phyloP scores from a whole-genome alignment of 345 rosid species.

The Turritis glabra region DNA sequence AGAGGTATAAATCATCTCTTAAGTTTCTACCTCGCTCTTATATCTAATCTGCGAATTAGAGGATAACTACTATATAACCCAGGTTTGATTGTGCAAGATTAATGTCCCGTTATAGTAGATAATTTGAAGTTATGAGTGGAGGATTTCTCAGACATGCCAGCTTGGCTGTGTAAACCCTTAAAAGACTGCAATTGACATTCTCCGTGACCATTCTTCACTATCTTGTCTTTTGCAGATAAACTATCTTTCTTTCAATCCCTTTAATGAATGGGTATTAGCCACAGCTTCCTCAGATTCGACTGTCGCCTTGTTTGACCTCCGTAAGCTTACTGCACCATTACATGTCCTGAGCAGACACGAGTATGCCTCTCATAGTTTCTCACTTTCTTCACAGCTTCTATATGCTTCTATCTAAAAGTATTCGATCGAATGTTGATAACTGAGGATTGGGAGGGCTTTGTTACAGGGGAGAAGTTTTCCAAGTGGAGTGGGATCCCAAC shows the following conservation, averaged over 20 bases:
- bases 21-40: neutral
- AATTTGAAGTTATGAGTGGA: neutral
- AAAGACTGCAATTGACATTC: neutral
- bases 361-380: slow-evolving; percentile 43
- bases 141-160: neutral
- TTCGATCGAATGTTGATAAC: neutral
- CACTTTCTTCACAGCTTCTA: neutral
- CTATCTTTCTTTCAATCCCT: slow-evolving; percentile 83
- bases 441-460: slow-evolving; percentile 6
- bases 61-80: neutral
- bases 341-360: slow-evolving; percentile 73
- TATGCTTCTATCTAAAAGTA: neutral
- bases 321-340: slow-evolving; percentile 67
- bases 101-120: neutral
- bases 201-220: neutral
- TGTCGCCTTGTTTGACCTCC: slow-evolving; percentile 73
- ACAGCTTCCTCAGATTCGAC: slow-evolving; percentile 93
- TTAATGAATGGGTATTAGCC: slow-evolving; percentile 84
- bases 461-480: slow-evolving; percentile 85
- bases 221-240: slow-evolving; percentile 54
- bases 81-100: neutral
- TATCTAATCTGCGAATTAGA: neutral
- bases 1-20: slow-evolving; percentile 52
- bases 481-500: slow-evolving; percentile 99
- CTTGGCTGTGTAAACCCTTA: neutral